These are phyloP conservation scores for Globisporangium heterothallicum DNA, from an alignment of 352 stramenopile genomes.

Conservation along the genomic window DNA sequence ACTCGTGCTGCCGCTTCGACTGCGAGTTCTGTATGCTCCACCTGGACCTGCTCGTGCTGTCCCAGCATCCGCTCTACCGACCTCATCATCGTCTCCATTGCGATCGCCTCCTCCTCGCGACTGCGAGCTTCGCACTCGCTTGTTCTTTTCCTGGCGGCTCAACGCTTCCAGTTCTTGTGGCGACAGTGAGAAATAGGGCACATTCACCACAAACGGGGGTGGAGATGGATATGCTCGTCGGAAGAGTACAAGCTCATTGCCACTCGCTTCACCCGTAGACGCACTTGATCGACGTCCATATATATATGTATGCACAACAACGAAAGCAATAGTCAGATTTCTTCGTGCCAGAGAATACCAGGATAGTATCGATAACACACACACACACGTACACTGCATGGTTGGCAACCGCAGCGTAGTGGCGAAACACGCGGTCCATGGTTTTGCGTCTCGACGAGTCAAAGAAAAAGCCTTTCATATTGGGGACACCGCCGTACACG, in stretches of 20 bases:
- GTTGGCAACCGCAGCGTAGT: conserved; percentile 46
- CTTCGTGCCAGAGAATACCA: background rate
- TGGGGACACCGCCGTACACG: conserved; percentile 32
- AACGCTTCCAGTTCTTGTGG: conserved; percentile 40
- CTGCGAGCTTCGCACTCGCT: conserved; percentile 1
- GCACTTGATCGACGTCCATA: conserved; percentile 1
- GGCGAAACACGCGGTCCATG: conserved; percentile 64
- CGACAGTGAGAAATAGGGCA: conserved; percentile 42
- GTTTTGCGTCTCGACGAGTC: conserved; percentile 24
- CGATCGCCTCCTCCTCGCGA: too few species aligned
- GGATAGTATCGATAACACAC: background rate
- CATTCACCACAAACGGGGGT: conserved; percentile 14
- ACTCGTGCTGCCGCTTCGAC: conserved; percentile 23
- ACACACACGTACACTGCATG: conserved; percentile 22
- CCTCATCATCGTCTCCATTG: conserved; percentile 12
- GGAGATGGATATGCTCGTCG: conserved; percentile 10
- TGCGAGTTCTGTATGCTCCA: conserved; percentile 9
- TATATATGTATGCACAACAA: background rate
- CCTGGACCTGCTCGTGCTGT: too few species aligned
- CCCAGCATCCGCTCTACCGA: conserved; percentile 9
- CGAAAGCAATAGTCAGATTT: too few species aligned
- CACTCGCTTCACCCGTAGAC: conserved; percentile 7
- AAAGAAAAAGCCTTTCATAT: conserved; percentile 52
- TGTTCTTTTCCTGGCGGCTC: conserved; percentile 28
- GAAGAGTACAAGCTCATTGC: conserved; percentile 41